A percentile compares a stretch with the other conserved stretches of the same genome.
Evolutionary conservation across 2,329 filamentous ascomycete species (phyloP).

Genomic region (Talaromyces sp.): DNA sequence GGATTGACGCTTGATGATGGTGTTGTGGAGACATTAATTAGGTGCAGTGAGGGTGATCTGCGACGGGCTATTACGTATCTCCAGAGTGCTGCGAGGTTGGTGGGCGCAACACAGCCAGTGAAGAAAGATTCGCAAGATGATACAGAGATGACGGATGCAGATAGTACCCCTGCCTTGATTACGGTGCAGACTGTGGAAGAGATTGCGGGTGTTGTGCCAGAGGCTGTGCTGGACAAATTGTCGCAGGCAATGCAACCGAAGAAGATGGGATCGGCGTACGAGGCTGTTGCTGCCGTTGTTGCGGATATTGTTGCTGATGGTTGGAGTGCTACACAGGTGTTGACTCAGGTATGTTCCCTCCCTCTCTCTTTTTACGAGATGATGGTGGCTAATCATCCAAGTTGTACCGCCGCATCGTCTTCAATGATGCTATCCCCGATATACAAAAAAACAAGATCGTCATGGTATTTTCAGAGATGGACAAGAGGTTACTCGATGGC

Average conservation of each 20-base stretch:
- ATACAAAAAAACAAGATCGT: conserved; percentile 87
- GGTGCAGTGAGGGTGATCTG: conserved; percentile 88
- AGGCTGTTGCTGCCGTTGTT: conserved; percentile 71
- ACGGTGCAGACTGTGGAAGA: conserved; percentile 83
- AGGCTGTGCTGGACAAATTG: conserved; percentile 66
- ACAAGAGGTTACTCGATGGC: conserved; percentile 91
- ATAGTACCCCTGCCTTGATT: conserved; percentile 47
- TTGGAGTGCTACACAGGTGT: conserved; percentile 89
- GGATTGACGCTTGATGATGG: conserved; percentile 72
- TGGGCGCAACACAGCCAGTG: conserved; percentile 58
- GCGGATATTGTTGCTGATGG: conserved; percentile 93
- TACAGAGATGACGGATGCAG: conserved; percentile 60
- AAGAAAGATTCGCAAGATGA: conserved; percentile 47
- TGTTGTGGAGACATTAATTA: conserved; percentile 77
- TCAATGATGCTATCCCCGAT: conserved; percentile 79
- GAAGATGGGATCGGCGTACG: conserved; percentile 63
- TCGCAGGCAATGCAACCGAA: conserved; percentile 72
- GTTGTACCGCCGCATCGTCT: conserved; percentile 72
- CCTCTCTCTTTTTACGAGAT: neutral
- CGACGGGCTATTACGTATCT: conserved; percentile 94
- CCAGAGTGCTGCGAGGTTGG: conserved; percentile 87
- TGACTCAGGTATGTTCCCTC: conserved; percentile 63
- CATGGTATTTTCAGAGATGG: conserved; percentile 84
- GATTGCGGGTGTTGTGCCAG: conserved; percentile 91
- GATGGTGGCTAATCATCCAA: conserved; percentile 13